Evolutionary conservation across 176 grass and related monocot species (phyloP), one percentile per base, ranked within the genome.

Genomic region (Carex myosuroides): DNA sequence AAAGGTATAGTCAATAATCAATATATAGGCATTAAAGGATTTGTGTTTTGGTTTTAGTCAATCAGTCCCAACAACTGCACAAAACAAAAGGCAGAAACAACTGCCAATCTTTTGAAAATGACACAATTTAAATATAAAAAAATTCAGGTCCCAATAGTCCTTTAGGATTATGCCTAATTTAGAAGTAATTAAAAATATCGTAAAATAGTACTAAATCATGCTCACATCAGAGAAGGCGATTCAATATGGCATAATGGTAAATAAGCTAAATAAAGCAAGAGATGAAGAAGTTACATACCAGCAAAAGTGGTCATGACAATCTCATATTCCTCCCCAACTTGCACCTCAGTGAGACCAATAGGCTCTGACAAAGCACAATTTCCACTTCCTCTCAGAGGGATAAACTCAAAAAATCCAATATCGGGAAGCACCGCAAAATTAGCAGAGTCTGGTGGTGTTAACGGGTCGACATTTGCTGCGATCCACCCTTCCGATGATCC

Each of bases 391-490:
- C 24, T 83, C 18, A 93, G 62, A 37, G 95, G 94, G 55, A 97
- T 91, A 86, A 97, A 97, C 86, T 97, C 95, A 69, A 97, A 97
- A 89, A 92, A 97, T 2, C 33, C 95, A 73, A 94, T 94, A 84
- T 97, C 89, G 22, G 95, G 95, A 30, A 94, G 89, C 70, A 97
- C 95, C 18, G 87, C 88, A 85, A 94, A 97, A 0, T 89, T 92
- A 60, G 63, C 87, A 3, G n/a, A 29, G 82, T 97, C 92, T 21
- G 92, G 95, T 5, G 87, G 90, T 70, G 81, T 39, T 20, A 24
- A 83, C 0, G 95, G 95, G 65, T 97, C 89, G 3, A 92, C 85
- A 81, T 89, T 97, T 18, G 87, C 84, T 26, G 90, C 94, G 33
- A 97, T 76, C 94, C 94, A 97, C 0, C 94, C 94, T 64, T 97